Conservation (phyloP, 2,329 filamentous ascomycete species). For the Dothistroma septosporum region DNA sequence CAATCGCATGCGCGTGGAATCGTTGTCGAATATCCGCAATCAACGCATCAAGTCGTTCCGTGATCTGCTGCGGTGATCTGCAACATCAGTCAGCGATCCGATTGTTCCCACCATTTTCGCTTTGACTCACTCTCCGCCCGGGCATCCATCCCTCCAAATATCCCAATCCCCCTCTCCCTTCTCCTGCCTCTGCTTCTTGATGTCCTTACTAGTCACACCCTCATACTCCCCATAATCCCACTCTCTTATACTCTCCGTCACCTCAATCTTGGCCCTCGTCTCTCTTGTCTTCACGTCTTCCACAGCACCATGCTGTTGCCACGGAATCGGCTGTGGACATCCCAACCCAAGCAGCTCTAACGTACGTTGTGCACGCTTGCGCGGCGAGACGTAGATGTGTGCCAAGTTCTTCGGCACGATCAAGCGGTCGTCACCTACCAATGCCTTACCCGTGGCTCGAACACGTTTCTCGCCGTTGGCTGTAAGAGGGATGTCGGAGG, state of each 20-base stretch:
- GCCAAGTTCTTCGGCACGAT: constrained; percentile 78
- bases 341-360: constrained; percentile 80
- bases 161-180: constrained; percentile 63
- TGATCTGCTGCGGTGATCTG: constrained; percentile 68
- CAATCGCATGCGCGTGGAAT: constrained; percentile 49
- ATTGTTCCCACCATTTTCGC: constrained; percentile 26
- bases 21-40: constrained; percentile 67
- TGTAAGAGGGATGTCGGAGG: constrained; percentile 79
- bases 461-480: constrained; percentile 60
- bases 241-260: constrained; percentile 53
- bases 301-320: constrained; percentile 43
- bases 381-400: constrained; percentile 89
- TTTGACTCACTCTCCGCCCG: constrained; percentile 55
- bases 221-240: constrained; percentile 64
- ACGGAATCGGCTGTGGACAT: constrained; percentile 62
- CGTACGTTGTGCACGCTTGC: constrained; percentile 79
- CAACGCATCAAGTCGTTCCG: constrained; percentile 65
- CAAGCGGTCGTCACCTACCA: constrained; percentile 77
- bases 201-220: constrained; percentile 52
- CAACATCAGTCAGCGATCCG: not conserved
- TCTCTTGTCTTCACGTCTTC: constrained; percentile 27
- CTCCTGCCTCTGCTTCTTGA: constrained; percentile 44
- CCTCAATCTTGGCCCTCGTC: constrained; percentile 43
- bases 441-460: constrained; percentile 68
- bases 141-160: constrained; percentile 84